Percentiles rank a stretch among this genome's conserved stretches.
These are phyloP conservation scores for Trichosporon ovoides DNA, from an alignment of 1,284 basidiomycete genomes.

Conservation along the genomic window DNA sequence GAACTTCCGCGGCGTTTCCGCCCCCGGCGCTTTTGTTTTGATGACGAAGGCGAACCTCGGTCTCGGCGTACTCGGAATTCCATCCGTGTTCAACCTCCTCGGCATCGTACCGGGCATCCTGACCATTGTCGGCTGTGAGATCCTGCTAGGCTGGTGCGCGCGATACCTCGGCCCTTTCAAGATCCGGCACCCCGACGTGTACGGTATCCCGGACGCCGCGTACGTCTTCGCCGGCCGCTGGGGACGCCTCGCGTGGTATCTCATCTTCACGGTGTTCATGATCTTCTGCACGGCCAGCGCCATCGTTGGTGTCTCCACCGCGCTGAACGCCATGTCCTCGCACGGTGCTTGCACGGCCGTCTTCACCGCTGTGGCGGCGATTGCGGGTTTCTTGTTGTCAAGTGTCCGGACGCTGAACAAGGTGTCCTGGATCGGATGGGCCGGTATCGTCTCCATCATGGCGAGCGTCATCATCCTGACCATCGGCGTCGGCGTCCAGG, in stretches of 20 bases:
- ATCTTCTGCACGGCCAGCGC: constrained; percentile 30
- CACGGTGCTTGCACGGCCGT: constrained; percentile 40
- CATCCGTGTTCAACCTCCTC: constrained; percentile 29
- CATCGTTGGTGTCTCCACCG: constrained; percentile 29
- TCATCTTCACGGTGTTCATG: constrained; percentile 19
- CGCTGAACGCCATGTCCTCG: constrained; percentile 33
- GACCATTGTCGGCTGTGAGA: constrained; percentile 27
- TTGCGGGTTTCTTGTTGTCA: constrained; percentile 31
- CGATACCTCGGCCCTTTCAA: constrained; percentile 25
- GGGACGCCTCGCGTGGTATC: constrained; percentile 27
- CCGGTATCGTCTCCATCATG: constrained; percentile 32
- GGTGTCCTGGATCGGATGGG: constrained; percentile 40
- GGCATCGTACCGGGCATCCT: constrained; percentile 37
- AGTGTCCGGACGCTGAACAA: constrained; percentile 35
- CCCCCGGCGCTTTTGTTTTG: constrained; percentile 19
- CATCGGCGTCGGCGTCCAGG: constrained; percentile 39
- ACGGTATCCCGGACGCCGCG: constrained; percentile 30
- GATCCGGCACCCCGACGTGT: constrained; percentile 21
- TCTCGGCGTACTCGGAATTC: constrained; percentile 35
- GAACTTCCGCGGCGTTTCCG: constrained; percentile 28
- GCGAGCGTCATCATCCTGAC: constrained; percentile 34
- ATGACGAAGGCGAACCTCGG: constrained; percentile 35
- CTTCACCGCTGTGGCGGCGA: constrained; percentile 31
- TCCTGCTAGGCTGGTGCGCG: constrained; percentile 29
- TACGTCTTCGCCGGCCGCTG: constrained; percentile 25